Evolutionary conservation across 1,139 yeast genomes (phyloP).

Genomic region (Pichia sp.): DNA sequence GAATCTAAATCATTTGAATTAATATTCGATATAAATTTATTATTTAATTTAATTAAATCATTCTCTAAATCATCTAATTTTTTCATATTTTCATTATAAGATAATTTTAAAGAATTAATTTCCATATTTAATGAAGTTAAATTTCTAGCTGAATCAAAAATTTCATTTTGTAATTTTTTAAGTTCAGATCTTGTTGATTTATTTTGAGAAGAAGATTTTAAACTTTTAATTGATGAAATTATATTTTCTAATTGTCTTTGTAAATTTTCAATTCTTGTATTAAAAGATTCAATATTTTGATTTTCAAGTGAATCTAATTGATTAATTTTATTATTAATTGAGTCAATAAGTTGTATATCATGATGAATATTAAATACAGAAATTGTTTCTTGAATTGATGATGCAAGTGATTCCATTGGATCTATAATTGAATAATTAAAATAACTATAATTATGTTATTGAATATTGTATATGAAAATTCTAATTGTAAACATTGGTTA

Average conservation of each 20-base stretch:
- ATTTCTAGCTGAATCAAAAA: constrained; percentile 49
- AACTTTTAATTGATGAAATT: constrained; percentile 17
- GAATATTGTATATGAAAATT: too few species aligned
- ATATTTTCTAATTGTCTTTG: constrained; percentile 19
- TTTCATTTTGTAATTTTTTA: constrained; percentile 40
- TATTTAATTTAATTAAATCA: constrained; percentile 25
- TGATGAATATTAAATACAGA: constrained; percentile 49
- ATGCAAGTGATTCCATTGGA: constrained; percentile 19
- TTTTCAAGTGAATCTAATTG: constrained; percentile 29
- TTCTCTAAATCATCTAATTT: constrained; percentile 38
- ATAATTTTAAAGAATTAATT: constrained; percentile 33
- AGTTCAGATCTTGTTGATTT: constrained; percentile 24
- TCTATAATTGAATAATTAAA: too few species aligned
- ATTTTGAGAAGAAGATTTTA: constrained; percentile 19
- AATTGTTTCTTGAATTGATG: constrained; percentile 22
- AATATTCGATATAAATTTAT: constrained; percentile 2
- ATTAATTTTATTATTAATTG: constrained; percentile 38
- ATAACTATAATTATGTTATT: too few species aligned
- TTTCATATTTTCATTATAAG: constrained; percentile 39
- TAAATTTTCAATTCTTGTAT: constrained; percentile 12
- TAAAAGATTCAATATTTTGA: constrained; percentile 1
- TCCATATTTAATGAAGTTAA: constrained; percentile 52
- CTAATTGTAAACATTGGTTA: too few species aligned
- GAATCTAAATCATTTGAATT: constrained; percentile 9
- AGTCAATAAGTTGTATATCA: constrained; percentile 44